Percentiles rank a stretch among this genome's conserved stretches.
These are phyloP conservation scores for Xylaria sp. DNA, from an alignment of 2,329 filamentous ascomycete species.

Conservation along the genomic window DNA sequence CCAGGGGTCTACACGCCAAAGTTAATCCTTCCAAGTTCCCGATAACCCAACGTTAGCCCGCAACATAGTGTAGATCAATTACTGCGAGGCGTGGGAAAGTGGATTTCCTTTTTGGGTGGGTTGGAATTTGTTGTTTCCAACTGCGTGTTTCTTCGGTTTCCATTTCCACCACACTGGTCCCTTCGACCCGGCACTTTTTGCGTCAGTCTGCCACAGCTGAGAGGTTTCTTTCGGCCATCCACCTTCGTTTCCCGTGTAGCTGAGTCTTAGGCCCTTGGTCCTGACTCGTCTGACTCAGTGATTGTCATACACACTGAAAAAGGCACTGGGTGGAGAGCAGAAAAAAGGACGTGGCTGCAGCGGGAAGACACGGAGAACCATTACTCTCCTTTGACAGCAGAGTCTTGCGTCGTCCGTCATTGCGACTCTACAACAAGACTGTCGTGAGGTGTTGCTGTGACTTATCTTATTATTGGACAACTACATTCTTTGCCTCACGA, in stretches of 20 bases:
- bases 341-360: conserved; percentile 12
- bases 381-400: neutral
- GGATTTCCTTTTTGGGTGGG: conserved; percentile 10
- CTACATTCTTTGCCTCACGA: conserved; percentile 40
- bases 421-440: neutral
- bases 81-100: conserved; percentile 9
- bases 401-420: too few species aligned
- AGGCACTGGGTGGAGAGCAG: conserved; percentile 15
- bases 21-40: conserved; percentile 1
- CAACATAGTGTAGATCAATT: conserved; percentile 13
- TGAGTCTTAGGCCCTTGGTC: conserved; percentile 7
- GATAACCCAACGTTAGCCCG: neutral
- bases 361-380: conserved; percentile 13
- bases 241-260: conserved; percentile 25
- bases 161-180: conserved; percentile 17
- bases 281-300: conserved; percentile 29
- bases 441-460: conserved; percentile 9
- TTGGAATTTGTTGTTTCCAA: conserved; percentile 16
- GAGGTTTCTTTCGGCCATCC: conserved; percentile 27
- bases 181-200: conserved; percentile 13
- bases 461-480: conserved; percentile 18
- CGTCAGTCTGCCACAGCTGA: conserved; percentile 30
- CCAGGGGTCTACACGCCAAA: conserved; percentile 1
- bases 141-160: conserved; percentile 12
- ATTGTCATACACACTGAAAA: conserved; percentile 10